Evolutionary conservation across 495 filamentous ascomycete species (phyloP).

Genomic region (Aspergillus ellipticus): DNA sequence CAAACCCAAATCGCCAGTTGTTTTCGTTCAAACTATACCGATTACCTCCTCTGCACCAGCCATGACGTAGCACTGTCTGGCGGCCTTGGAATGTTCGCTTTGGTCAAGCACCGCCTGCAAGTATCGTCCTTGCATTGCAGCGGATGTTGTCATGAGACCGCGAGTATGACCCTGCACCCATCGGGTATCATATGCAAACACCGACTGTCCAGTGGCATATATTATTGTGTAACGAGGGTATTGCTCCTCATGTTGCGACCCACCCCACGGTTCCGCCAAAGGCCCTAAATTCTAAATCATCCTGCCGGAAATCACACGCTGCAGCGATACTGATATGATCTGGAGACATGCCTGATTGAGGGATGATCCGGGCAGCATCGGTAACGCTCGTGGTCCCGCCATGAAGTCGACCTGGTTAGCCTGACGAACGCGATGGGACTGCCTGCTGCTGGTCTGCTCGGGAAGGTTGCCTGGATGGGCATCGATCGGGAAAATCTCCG

Average conservation of each 20-base stretch:
- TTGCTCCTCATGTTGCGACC: background rate
- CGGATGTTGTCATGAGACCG: background rate
- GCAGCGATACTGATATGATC: background rate
- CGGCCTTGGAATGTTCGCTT: background rate
- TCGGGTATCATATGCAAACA: background rate
- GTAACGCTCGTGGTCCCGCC: no score
- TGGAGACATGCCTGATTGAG: no score
- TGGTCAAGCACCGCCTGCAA: background rate
- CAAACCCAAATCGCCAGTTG: no score
- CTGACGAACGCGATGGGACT: no score
- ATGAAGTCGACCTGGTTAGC: no score
- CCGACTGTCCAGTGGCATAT: no score
- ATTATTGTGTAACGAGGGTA: no score
- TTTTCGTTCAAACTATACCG: background rate
- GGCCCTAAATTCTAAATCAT: conserved; percentile 5
- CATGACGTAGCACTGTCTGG: background rate
- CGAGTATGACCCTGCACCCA: background rate
- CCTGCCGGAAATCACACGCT: background rate
- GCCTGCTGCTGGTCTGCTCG: no score
- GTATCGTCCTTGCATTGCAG: conserved; percentile 1
- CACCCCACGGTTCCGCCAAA: background rate
- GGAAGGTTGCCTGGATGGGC: background rate
- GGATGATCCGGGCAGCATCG: no score
- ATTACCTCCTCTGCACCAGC: background rate
- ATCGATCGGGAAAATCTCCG: background rate